Conservation (phyloP, 805 yeast species). For the Kazachstania psychrophila region DNA sequence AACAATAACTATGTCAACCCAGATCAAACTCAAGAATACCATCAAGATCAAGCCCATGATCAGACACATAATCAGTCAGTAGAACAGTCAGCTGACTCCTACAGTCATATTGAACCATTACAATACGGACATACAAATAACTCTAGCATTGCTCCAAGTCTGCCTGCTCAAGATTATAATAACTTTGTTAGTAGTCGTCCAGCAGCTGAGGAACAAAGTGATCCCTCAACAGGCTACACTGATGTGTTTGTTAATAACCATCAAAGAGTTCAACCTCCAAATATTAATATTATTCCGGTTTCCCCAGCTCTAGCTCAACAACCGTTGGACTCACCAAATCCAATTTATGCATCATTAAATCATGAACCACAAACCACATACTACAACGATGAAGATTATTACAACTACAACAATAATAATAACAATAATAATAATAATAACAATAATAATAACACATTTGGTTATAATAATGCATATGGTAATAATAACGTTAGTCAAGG, state of each 20-base stretch:
- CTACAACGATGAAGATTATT: slow-evolving; percentile 22
- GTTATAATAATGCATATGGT: no score
- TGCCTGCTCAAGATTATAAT: slow-evolving; percentile 7
- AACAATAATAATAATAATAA: slow-evolving; percentile 6
- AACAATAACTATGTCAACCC: not conserved
- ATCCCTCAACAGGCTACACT: slow-evolving; percentile 16
- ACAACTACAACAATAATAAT: slow-evolving; percentile 9
- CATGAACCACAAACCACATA: slow-evolving; percentile 7
- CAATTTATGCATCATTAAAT: slow-evolving; percentile 4
- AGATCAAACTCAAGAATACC: not conserved
- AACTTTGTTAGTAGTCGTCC: slow-evolving; percentile 15
- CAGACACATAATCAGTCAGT: not conserved
- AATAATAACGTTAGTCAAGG: not conserved
- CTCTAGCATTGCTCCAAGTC: not conserved
- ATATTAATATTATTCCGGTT: slow-evolving; percentile 22
- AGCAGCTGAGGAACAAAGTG: slow-evolving; percentile 10
- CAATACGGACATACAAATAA: not conserved
- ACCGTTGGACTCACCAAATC: slow-evolving; percentile 4
- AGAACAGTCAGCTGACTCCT: not conserved
- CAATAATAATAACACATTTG: slow-evolving; percentile 6
- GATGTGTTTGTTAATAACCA: slow-evolving; percentile 12
- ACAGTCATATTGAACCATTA: slow-evolving; percentile 5
- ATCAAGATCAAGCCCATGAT: not conserved
- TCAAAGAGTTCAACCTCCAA: slow-evolving; percentile 14
- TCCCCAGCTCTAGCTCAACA: slow-evolving; percentile 18